Base-by-base conservation (phyloP, 2,329 filamentous ascomycete species). In the Cladorrhinum sp. region DNA sequence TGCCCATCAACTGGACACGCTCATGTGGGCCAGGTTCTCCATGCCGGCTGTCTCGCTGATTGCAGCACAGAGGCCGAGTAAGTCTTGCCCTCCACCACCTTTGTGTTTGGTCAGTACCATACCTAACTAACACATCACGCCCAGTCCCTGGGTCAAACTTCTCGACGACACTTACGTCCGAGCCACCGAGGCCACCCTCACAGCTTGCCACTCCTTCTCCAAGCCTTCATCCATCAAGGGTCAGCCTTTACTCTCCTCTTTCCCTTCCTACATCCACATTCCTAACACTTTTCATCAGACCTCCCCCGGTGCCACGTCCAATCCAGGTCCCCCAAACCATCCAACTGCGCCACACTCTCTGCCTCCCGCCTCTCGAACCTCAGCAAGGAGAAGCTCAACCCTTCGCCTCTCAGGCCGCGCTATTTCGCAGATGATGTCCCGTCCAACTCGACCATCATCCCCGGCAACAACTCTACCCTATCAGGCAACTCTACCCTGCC, bases 111-210 rank as follows among this genome's bases (percentile, higher is more conserved):
- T 13, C 32, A 36, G 16, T 36, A 53, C 18, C 25, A 6, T 18
- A 7, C 13, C 12, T 54, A 29, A 24, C 32, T 18, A 25, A 38
- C 32, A 51, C 45, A 32, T 18, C 27, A n/a, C n/a, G 9, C 16
- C 9, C 55, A 63, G 61, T 16, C 62, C 60, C 12, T 64, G 62
- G 60, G 50, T 62, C 24, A 62, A 62, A 55, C 57, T 64, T 22
- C 58, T 62, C 55, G 62, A 64, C 55, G 62, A 60, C 55, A 57
- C 62, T 22, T 64, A 50, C 32, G 51, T 64, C 50, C 62, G 55
- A 36, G 60, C 60, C 51, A 50, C 23, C 48, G 50, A 51, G 13
- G 50, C 51, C 41, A 50, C 58, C 2, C n/a, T 62, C 27, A 22
- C 50, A 23, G 55, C 55, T 36, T 64, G 62, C 55, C 57, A 58